phyloP scores from a whole-genome alignment of 208 protist genomes.

The Crithidia acanthocephali region DNA sequence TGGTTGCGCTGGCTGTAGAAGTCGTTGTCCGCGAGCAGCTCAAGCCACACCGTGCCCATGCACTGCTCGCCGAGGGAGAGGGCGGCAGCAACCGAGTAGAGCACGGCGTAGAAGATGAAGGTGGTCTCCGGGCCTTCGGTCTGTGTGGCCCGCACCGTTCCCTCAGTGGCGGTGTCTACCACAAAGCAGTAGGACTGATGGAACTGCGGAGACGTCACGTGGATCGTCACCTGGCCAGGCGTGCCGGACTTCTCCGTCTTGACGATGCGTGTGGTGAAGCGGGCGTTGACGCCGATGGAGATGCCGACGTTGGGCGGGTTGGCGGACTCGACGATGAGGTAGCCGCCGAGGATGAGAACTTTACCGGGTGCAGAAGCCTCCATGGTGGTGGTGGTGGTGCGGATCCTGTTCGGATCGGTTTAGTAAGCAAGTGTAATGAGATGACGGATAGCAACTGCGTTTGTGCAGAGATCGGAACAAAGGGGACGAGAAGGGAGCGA shows the following conservation, averaged over 20 bases:
- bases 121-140: conserved; percentile 51
- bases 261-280: conserved; percentile 83
- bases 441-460: neutral
- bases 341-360: conserved; percentile 96
- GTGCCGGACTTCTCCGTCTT: neutral
- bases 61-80: conserved; percentile 26
- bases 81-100: conserved; percentile 67
- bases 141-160: conserved; percentile 55
- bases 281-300: conserved; percentile 92
- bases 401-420: too few species aligned
- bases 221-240: conserved; percentile 40
- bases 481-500: neutral
- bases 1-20: conserved; percentile 94
- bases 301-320: conserved; percentile 86
- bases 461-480: too few species aligned
- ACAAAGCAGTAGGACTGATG: conserved; percentile 67
- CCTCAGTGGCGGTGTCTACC: conserved; percentile 31
- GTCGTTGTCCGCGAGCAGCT: conserved; percentile 90
- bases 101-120: conserved; percentile 79
- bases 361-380: conserved; percentile 94
- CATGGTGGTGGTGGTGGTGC: conserved; percentile 26
- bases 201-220: conserved; percentile 87
- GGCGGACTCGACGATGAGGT: conserved; percentile 91
- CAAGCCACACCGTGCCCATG: conserved; percentile 40
- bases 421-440: neutral